Evolutionary conservation across 192 early-diverging fungal species (phyloP).

Genomic region (Phlyctochytrium planicorne): DNA sequence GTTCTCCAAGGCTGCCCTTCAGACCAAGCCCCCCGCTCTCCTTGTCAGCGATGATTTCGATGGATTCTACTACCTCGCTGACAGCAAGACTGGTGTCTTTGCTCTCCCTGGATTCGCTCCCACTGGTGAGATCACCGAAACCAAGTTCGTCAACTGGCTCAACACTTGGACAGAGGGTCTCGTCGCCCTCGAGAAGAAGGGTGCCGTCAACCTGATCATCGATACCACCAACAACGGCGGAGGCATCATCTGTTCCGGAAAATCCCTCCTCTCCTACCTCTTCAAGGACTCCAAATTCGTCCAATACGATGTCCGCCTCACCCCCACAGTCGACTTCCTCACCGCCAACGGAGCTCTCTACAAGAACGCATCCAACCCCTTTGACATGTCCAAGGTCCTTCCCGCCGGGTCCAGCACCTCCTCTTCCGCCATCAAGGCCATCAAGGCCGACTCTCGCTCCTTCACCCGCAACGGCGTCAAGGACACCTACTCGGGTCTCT

Average conservation of each 20-base stretch:
- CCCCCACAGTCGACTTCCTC: background rate
- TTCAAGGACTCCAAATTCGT: background rate
- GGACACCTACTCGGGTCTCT: background rate
- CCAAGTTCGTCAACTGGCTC: background rate
- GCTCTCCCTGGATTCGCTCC: background rate
- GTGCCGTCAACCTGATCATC: conserved; percentile 4
- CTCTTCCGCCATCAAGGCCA: background rate
- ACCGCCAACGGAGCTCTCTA: background rate
- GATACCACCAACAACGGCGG: conserved; percentile 8
- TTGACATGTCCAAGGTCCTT: background rate
- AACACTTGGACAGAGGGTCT: background rate
- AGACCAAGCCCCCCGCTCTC: background rate
- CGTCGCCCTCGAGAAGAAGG: background rate
- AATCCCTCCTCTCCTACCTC: background rate
- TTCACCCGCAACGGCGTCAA: conserved; percentile 1
- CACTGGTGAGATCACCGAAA: background rate
- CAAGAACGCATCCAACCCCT: background rate
- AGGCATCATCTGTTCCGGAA: conserved; percentile 1
- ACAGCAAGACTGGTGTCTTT: background rate
- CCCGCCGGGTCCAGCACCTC: background rate
- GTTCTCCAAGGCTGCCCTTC: background rate
- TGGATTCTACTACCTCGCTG: background rate
- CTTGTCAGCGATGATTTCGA: background rate
- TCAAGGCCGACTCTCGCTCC: background rate
- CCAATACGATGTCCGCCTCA: conserved; percentile 1